phyloP scores from a whole-genome alignment of 176 grass and related monocot species.

The Guadua angustifolia region DNA sequence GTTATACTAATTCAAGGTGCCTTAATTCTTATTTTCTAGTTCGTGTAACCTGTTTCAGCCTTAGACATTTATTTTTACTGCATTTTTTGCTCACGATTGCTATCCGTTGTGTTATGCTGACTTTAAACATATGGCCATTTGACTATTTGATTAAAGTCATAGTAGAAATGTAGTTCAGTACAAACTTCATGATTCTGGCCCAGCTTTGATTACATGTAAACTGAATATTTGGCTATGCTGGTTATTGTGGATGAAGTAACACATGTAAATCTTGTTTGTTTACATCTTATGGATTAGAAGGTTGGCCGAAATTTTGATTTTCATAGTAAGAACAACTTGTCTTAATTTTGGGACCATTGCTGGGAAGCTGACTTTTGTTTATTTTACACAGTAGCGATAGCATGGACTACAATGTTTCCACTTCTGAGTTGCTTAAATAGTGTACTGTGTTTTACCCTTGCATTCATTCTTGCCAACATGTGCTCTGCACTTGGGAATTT shows the following conservation, averaged over 20 bases:
- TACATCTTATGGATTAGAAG: not conserved
- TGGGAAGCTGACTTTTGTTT: not conserved
- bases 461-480: not conserved
- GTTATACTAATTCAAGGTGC: not conserved
- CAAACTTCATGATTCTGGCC: conserved; percentile 1
- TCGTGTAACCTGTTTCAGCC: conserved; percentile 1
- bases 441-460: not conserved
- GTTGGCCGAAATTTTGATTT: not conserved
- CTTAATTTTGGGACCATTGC: not conserved
- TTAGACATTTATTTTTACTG: not conserved
- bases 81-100: not conserved
- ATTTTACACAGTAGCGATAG: not conserved
- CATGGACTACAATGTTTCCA: not conserved
- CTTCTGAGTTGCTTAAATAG: not conserved
- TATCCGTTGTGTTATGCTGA: not conserved
- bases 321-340: not conserved
- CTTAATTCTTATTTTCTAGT: conserved; percentile 6
- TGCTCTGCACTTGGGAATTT: no score
- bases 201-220: conserved; percentile 19
- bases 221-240: not conserved
- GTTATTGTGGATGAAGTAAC: not conserved
- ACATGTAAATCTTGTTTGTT: not conserved
- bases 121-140: not conserved
- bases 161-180: not conserved
- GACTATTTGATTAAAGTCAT: not conserved